phyloP scores from a whole-genome alignment of 768 basidiomycete species.

The Gloeopeniophorella convolvens region DNA sequence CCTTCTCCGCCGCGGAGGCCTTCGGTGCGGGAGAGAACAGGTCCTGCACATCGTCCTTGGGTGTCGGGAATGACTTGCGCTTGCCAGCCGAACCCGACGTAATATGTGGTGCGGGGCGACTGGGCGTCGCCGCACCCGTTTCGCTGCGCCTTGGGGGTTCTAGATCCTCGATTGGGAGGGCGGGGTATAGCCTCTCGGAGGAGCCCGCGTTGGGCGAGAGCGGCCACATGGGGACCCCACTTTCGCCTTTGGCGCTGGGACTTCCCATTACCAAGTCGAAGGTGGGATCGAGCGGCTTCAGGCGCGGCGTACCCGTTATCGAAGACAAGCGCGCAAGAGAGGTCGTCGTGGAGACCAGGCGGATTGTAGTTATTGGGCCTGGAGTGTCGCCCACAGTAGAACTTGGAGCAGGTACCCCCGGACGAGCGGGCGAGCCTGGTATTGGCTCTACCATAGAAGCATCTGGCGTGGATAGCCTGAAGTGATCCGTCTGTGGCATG shows the following conservation, averaged over 20 bases:
- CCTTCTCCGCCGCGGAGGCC: slow-evolving; percentile 6
- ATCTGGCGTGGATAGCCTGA: slow-evolving; percentile 38
- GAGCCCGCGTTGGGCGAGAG: slow-evolving; percentile 29
- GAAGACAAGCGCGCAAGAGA: slow-evolving; percentile 5
- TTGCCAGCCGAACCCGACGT: slow-evolving; percentile 24
- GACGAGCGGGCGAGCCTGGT: slow-evolving; percentile 52
- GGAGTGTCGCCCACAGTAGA: slow-evolving; percentile 54
- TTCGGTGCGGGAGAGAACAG: slow-evolving; percentile 37
- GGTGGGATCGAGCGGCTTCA: slow-evolving; percentile 57
- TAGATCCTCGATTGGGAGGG: slow-evolving; percentile 31
- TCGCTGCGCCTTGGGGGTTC: slow-evolving; percentile 23
- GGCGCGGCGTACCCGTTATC: slow-evolving; percentile 46
- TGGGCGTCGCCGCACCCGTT: slow-evolving; percentile 35
- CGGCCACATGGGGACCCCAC: slow-evolving; percentile 34
- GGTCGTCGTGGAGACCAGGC: slow-evolving; percentile 33
- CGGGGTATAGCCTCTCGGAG: slow-evolving; percentile 34
- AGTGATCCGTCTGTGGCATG: slow-evolving; percentile 43
- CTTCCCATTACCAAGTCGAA: slow-evolving; percentile 64
- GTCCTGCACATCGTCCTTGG: slow-evolving; percentile 29
- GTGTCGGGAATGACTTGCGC: slow-evolving; percentile 27
- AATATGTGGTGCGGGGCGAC: slow-evolving; percentile 24
- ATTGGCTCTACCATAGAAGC: slow-evolving; percentile 37
- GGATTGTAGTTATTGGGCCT: slow-evolving; percentile 36
- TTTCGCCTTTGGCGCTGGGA: slow-evolving; percentile 30
- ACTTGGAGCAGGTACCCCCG: slow-evolving; percentile 55